phyloP scores from a whole-genome alignment of 2,329 filamentous ascomycete genomes.

The Exophiala sp. region DNA sequence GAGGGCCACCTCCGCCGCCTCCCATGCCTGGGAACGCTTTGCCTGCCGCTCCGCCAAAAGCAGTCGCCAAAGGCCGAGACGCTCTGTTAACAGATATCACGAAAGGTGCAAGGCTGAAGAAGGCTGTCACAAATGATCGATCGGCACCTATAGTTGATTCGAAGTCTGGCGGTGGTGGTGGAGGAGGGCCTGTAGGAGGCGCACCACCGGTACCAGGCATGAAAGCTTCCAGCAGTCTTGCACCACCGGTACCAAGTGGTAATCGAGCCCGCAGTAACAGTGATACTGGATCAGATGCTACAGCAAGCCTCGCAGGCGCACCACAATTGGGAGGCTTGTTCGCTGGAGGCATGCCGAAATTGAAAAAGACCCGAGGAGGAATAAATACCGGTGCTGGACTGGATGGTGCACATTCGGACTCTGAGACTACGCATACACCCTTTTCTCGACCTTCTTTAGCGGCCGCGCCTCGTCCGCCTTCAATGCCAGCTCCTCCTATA shows the following conservation, averaged over 20 bases:
- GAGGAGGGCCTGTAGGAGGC: constrained; percentile 63
- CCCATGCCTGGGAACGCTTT: constrained; percentile 61
- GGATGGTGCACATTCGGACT: constrained; percentile 76
- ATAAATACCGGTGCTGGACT: constrained; percentile 70
- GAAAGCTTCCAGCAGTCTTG: constrained; percentile 61
- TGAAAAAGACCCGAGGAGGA: constrained; percentile 83
- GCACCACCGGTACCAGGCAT: constrained; percentile 77
- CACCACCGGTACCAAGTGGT: constrained; percentile 64
- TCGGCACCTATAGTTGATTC: constrained; percentile 71
- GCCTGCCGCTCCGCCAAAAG: constrained; percentile 56
- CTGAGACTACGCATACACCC: constrained; percentile 57
- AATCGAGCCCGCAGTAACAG: constrained; percentile 80
- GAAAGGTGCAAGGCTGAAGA: constrained; percentile 77
- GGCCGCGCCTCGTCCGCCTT: constrained; percentile 42
- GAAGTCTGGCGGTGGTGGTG: constrained; percentile 50
- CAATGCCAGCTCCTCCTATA: constrained; percentile 55
- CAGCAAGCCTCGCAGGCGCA: constrained; percentile 48
- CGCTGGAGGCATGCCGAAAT: constrained; percentile 89
- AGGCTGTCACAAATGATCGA: constrained; percentile 86
- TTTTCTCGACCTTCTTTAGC: constrained; percentile 53
- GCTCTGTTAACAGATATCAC: constrained; percentile 83
- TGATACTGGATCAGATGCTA: constrained; percentile 52
- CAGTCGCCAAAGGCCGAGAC: constrained; percentile 58
- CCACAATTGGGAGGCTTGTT: constrained; percentile 87
- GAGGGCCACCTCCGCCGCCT: constrained; percentile 59